Conservation (phyloP, 2,329 filamentous ascomycete species). For the Trichophyton rubrum region DNA sequence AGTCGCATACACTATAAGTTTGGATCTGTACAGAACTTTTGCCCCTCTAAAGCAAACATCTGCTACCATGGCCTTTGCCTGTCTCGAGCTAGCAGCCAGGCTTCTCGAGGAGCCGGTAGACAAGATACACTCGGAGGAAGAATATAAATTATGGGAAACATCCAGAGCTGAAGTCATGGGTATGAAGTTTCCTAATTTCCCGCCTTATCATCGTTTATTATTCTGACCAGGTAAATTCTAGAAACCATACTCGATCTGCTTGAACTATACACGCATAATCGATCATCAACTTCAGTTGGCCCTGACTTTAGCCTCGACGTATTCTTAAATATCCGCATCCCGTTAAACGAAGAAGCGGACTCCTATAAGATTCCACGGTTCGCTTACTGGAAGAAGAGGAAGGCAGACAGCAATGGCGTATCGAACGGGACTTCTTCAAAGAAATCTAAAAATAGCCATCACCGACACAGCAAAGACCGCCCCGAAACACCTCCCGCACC, state of each 20-base stretch:
- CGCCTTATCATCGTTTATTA: conserved; percentile 6
- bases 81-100: conserved; percentile 66
- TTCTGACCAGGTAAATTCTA: conserved; percentile 25
- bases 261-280: conserved; percentile 82
- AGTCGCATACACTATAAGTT: conserved; percentile 66
- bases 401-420: conserved; percentile 12
- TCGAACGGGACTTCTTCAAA: conserved; percentile 14
- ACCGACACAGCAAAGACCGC: conserved; percentile 8
- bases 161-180: conserved; percentile 37
- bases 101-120: conserved; percentile 48
- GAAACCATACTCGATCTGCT: conserved; percentile 85
- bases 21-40: conserved; percentile 88
- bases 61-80: conserved; percentile 69
- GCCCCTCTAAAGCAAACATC: conserved; percentile 81
- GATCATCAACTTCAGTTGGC: conserved; percentile 61
- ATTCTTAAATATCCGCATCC: conserved; percentile 78
- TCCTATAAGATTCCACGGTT: conserved; percentile 50
- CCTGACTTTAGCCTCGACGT: conserved; percentile 57
- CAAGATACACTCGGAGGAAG: conserved; percentile 35
- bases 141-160: conserved; percentile 40
- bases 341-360: conserved; percentile 70
- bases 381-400: conserved; percentile 39
- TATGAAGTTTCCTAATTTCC: conserved; percentile 16
- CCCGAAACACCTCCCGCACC: conserved; percentile 17
- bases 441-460: conserved; percentile 11